Evolutionary conservation across 805 yeast species (phyloP), one percentile per base, ranked within the genome.

Genomic region (Candida piceae): DNA sequence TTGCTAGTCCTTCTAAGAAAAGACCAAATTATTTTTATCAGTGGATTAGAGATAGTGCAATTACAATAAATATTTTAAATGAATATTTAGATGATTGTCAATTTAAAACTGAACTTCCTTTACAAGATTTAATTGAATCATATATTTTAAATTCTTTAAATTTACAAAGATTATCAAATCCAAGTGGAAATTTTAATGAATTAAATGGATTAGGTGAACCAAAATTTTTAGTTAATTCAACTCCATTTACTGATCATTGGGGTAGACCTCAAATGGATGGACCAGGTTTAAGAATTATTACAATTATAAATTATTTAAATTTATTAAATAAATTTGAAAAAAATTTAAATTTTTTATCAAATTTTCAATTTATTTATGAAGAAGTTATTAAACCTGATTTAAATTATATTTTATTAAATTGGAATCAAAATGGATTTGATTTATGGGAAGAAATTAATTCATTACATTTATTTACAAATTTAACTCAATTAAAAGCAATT

Each of bases 221-320:
- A 7, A 90, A 90, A 58, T 90, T 83, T 54, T 57, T 70, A 55
- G 76, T 79, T 4, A 74, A 86, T 54, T 80, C 82, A 17, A 50
- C 75, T 0, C 67, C 84, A 1, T 90, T 83, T 50, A 57, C 58
- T 5, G 79, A 64, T 2, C 57, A 65, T 24, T 90, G 97, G 97
- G 97, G 97, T 2, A 69, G 97, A 48, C 97, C 97, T 1, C 97
- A 90, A 61, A 73, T 87, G 41, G 97, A 90, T 58, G 97, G 97
- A 0, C 96, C 97, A 1, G 89, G 94, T 1, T 67, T 90, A 39
- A 70, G 97, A 49, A 70, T 79, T 9, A 70, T 81, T 38, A 72
- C 95, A 2, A 68, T 80, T 16, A 58, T 74, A 26, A 72, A 72
- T 42, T 84, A 76, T 53, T 48, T 84, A 41, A 60, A 64, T 16